phyloP scores from a whole-genome alignment of 331 rosid genomes.

The Malus hybrid region DNA sequence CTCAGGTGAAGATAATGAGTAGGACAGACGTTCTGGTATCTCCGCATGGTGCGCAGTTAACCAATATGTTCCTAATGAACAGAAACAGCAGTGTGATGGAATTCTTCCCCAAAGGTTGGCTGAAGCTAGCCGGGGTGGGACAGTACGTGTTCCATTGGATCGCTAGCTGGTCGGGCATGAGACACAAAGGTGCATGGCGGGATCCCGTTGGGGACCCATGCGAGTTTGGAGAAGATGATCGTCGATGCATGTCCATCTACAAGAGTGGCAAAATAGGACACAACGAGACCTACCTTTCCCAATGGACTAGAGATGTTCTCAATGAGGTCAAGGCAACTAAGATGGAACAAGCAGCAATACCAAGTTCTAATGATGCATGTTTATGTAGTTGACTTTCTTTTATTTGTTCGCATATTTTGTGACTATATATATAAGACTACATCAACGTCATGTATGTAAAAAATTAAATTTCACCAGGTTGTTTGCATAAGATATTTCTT shows the following conservation, averaged over 20 bases:
- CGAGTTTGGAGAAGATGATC: conserved; percentile 34
- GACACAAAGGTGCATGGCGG: conserved; percentile 52
- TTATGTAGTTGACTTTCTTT: neutral
- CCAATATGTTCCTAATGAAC: conserved; percentile 58
- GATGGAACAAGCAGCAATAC: conserved; percentile 14
- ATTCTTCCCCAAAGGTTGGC: conserved; percentile 67
- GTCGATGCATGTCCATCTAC: conserved; percentile 52
- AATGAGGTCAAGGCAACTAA: conserved; percentile 35
- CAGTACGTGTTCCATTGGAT: conserved; percentile 55
- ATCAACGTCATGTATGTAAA: too few species aligned
- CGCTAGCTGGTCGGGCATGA: conserved; percentile 73
- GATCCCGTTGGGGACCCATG: conserved; percentile 44
- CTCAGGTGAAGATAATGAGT: conserved; percentile 54
- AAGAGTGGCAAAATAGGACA: conserved; percentile 46
- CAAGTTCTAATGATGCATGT: conserved; percentile 9
- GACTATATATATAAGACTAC: neutral
- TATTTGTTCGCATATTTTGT: neutral
- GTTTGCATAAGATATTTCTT: neutral
- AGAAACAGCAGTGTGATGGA: conserved; percentile 71
- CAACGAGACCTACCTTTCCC: conserved; percentile 37
- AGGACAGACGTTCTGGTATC: conserved; percentile 48
- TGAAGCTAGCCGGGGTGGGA: conserved; percentile 61
- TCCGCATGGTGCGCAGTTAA: conserved; percentile 64
- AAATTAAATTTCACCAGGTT: neutral
- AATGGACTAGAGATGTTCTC: conserved; percentile 46